Evolutionary conservation across 805 yeast species (phyloP), one percentile per base, ranked within the genome.

Genomic region (Pichia phayaonensis): DNA sequence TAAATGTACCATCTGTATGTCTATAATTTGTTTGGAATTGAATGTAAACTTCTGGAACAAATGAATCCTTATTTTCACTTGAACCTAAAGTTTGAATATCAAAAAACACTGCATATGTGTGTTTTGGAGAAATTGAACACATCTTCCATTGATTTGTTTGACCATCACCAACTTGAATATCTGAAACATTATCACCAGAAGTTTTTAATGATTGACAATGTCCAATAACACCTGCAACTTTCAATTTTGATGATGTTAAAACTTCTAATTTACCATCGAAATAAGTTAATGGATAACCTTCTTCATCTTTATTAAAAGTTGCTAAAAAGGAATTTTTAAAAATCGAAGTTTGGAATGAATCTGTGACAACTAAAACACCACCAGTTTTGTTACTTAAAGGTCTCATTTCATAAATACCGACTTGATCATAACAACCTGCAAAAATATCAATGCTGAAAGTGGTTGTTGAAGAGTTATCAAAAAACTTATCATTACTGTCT

Each of bases 391-490:
- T 85, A 52, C 95, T 79, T 56, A 92, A 72, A 52, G 83, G 75
- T 70, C 89, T 86, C 97, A 90, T 90, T 72, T 90, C 98, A 60
- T 82, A 83, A 74, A 90, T 79, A 65, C 98, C 98, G 52, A 90
- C 84, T 75, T 90, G 98, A 71, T 90, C 98, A 67, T 88, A 89
- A 72, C 96, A 87, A 55, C 97, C 97, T 29, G 95, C 96, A 69
- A 87, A 90, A 45, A 90, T 80, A 67, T 90, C 97, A 52, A 90
- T 82, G 27, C 92, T 80, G 62, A 88, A 96, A 16, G 89, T 86
- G 56, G 80, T 79, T 23, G 71, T 68, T 20, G 72, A 62, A 40
- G 62, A 61, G 29, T 62, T 65, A 54, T 69, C 72, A 44, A 62
- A 60, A 52, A 61, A 63, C 54, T 68, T 68, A 54, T 69, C 72